These are phyloP conservation scores for Plenodomus lindquistii DNA, from an alignment of 2,329 filamentous ascomycete genomes.

Conservation along the genomic window DNA sequence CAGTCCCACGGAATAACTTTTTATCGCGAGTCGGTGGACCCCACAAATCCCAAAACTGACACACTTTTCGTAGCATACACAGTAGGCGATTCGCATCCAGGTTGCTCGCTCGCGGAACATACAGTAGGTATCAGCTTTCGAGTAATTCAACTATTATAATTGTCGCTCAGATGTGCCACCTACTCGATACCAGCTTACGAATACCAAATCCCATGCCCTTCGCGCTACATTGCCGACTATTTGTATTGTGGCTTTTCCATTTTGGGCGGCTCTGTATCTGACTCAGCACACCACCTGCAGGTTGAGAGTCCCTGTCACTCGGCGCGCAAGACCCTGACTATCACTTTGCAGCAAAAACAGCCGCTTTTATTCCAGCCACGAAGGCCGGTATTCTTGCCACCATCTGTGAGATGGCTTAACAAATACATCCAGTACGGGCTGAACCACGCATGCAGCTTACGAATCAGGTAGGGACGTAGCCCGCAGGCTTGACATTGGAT, in stretches of 20 bases:
- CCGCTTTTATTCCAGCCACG: no score
- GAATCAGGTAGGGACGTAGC: not conserved
- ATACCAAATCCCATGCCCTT: not conserved
- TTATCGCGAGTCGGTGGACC: no score
- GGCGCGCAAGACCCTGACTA: constrained; percentile 3
- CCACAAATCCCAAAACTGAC: no score
- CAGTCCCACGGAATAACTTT: no score
- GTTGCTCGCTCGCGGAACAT: not conserved
- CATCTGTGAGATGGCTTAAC: not conserved
- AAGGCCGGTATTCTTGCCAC: no score
- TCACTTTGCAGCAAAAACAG: no score
- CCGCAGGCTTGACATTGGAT: not conserved
- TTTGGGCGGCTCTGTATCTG: constrained; percentile 21
- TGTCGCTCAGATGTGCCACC: not conserved
- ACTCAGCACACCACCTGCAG: constrained; percentile 32
- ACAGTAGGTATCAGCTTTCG: not conserved
- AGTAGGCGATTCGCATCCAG: not conserved
- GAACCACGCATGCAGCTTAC: no score
- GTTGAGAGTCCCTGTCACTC: constrained; percentile 10
- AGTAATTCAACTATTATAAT: not conserved
- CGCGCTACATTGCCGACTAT: not conserved
- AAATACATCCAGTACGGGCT: not conserved
- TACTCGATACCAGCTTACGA: not conserved
- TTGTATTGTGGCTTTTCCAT: constrained; percentile 3
- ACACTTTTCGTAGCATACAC: no score